Conservation (phyloP, 805 yeast genomes). For the Blastobotrys terrestris region DNA sequence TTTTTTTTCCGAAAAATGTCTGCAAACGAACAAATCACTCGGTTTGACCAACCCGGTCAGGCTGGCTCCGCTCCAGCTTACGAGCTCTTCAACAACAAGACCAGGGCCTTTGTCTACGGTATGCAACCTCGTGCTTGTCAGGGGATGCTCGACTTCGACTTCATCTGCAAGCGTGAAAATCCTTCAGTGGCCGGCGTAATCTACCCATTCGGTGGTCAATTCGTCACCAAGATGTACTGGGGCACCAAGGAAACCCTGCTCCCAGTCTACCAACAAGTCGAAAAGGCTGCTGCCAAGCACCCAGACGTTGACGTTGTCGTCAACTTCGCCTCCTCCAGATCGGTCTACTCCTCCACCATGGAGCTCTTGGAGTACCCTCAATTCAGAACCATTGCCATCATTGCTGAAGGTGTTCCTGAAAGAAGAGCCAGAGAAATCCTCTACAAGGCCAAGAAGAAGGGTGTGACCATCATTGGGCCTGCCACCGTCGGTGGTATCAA, state of each 20-base stretch:
- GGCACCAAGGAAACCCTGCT: constrained; percentile 42
- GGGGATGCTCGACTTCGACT: constrained; percentile 44
- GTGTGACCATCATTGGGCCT: constrained; percentile 42
- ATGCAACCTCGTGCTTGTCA: constrained; percentile 44
- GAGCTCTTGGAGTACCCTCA: constrained; percentile 42
- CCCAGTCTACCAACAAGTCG: constrained; percentile 40
- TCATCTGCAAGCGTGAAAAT: constrained; percentile 38
- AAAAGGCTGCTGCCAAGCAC: constrained; percentile 37
- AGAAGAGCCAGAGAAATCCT: constrained; percentile 44
- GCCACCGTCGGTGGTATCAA: constrained; percentile 45
- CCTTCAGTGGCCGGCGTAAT: constrained; percentile 44
- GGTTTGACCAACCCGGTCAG: constrained; percentile 28
- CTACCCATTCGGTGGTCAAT: constrained; percentile 43
- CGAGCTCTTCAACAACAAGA: constrained; percentile 38
- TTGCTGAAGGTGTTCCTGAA: constrained; percentile 46
- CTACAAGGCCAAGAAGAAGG: constrained; percentile 38
- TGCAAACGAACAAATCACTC: constrained; percentile 27
- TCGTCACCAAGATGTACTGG: constrained; percentile 43
- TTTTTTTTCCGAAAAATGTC: constrained; percentile 8
- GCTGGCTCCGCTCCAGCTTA: constrained; percentile 24
- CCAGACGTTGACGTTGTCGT: constrained; percentile 45
- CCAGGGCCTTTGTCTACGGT: constrained; percentile 41
- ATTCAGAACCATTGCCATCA: constrained; percentile 41
- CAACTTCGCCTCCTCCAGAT: constrained; percentile 42
- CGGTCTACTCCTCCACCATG: constrained; percentile 43